phyloP scores from a whole-genome alignment of 2,329 filamentous ascomycete species.

The Cercospora zeina region DNA sequence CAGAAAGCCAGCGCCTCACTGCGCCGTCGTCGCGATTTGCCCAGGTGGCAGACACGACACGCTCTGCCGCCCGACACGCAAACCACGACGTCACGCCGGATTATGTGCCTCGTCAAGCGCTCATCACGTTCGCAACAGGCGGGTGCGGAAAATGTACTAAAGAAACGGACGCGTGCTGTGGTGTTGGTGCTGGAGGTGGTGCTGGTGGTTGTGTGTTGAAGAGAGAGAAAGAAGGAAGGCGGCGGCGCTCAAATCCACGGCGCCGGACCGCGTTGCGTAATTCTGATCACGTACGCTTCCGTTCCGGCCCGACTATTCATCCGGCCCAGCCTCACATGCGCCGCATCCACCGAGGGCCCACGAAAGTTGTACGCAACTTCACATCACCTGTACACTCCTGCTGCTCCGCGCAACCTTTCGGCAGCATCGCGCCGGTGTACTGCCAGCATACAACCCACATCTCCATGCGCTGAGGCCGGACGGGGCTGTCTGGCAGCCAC shows the following conservation, averaged over 20 bases:
- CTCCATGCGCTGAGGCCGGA: constrained; percentile 34
- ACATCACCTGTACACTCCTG: not conserved
- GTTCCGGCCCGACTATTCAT: not conserved
- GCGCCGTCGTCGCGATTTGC: constrained; percentile 29
- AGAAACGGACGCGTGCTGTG: constrained; percentile 16
- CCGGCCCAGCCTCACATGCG: not conserved
- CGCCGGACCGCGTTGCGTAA: not conserved
- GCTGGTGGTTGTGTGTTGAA: not conserved
- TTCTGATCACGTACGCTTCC: not conserved
- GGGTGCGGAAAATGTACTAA: constrained; percentile 18
- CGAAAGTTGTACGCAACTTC: not conserved
- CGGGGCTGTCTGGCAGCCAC: constrained; percentile 37
- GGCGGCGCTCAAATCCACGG: not conserved
- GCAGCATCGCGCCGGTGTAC: not conserved
- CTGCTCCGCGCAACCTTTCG: not conserved
- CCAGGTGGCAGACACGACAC: constrained; percentile 15
- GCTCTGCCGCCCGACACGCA: constrained; percentile 23
- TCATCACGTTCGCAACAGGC: constrained; percentile 29
- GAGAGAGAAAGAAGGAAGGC: not conserved
- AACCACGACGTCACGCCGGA: constrained; percentile 25
- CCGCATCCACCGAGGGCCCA: not conserved
- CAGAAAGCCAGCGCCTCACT: constrained; percentile 17
- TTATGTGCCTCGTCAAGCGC: constrained; percentile 26
- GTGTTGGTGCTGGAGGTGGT: constrained; percentile 10
- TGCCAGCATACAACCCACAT: not conserved